phyloP scores from a whole-genome alignment of 352 stramenopile genomes.

The Pythium diclinum region DNA sequence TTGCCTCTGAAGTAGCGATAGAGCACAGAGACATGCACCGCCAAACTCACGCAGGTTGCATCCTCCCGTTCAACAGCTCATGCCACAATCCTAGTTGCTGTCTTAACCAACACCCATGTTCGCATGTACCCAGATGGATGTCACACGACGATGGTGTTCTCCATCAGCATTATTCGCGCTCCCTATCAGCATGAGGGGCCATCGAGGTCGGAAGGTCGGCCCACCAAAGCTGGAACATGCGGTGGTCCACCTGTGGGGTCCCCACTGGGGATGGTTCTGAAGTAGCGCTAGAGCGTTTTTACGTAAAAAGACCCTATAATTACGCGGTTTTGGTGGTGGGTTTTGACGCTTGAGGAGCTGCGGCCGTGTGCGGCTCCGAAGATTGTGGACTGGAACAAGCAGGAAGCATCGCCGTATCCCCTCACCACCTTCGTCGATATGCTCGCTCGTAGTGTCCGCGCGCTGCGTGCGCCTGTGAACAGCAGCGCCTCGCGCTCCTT shows the following conservation, averaged over 20 bases:
- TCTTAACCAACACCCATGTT: no score
- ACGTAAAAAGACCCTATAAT: conserved; percentile 19
- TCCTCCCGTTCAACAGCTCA: neutral
- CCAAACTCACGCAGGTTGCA: neutral
- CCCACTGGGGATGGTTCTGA: conserved; percentile 11
- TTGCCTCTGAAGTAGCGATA: conserved; percentile 24
- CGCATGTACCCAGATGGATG: neutral
- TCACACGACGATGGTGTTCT: neutral
- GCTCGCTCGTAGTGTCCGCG: conserved; percentile 59
- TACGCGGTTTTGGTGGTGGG: conserved; percentile 30
- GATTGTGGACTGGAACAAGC: conserved; percentile 24
- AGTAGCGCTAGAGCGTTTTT: conserved; percentile 18
- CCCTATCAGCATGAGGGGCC: neutral
- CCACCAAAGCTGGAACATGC: neutral
- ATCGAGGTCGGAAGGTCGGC: neutral
- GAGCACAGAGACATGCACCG: conserved; percentile 27
- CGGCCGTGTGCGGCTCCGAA: conserved; percentile 16
- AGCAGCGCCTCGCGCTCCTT: conserved; percentile 34
- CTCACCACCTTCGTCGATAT: conserved; percentile 29
- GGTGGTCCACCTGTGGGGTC: conserved; percentile 6
- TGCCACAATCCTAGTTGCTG: neutral
- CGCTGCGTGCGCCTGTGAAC: conserved; percentile 31
- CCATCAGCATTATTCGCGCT: neutral
- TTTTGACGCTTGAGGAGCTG: conserved; percentile 21
- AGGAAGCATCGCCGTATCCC: conserved; percentile 5